Evolutionary conservation across 2,329 filamentous ascomycete species (phyloP), one percentile per base, ranked within the genome.

Genomic region (Berkeleyomyces rouxiae): DNA sequence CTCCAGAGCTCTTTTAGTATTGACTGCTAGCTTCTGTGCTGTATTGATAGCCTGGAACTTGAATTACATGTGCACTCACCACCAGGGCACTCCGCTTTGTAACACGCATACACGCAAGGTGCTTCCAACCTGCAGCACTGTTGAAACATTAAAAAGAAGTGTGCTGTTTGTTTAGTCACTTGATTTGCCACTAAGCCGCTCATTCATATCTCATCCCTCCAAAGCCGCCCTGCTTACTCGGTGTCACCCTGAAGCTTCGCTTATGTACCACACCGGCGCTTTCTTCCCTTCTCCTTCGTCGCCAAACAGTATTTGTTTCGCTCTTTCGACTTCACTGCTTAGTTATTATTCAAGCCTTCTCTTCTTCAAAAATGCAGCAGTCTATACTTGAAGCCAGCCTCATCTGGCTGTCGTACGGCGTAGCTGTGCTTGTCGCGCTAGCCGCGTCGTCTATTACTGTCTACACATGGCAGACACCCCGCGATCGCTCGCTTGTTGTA

Each of bases 351-450:
- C 16, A 23, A 9, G 16, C 47, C 49, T 37, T 57, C 33, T 11
- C 43, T n/a, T 44, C 57, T 57, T 44, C 57, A n/a, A 60, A 36
- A 39, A 49, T 53, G 46, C 60, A 57, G 16, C 47, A 47, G 49
- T 43, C 49, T 9, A 13, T 46, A 23, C 40, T 55, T 53, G 51
- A 95, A 72, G 87, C 87, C 62, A 89, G 88, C 70, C 80, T 97
- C 67, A 97, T 97, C 73, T 99, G 93, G 93, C 85, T 93, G 66
- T 83, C 91, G 61, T 99, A 97, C 73, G 89, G 86, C 65, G 82
- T 92, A 65, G 91, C 88, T 62, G 79, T 97, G 59, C 85, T 73
- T 65, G 76, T 96, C 62, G 83, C 92, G 66, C 81, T 95, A 60
- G 76, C 86, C 67, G 85, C 90, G 64, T 86, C 91, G 61, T 82